Evolutionary conservation across 2,329 filamentous ascomycete species (phyloP).

Genomic region (Diaporthe amygdali): DNA sequence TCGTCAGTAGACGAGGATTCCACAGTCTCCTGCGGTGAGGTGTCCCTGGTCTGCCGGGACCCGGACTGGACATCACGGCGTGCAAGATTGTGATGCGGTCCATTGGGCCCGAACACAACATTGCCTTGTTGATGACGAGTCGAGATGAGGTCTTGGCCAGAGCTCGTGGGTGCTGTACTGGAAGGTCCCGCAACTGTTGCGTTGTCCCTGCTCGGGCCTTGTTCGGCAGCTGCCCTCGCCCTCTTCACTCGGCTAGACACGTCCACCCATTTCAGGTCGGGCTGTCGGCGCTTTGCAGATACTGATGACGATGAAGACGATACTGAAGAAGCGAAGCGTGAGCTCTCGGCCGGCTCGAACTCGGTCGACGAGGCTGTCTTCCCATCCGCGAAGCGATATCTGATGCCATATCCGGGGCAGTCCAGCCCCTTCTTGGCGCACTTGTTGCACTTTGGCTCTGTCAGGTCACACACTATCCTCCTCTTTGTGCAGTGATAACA

Average conservation of each 20-base stretch:
- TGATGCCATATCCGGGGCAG: conserved; percentile 24
- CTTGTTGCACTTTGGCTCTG: conserved; percentile 21
- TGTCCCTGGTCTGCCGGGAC: background rate
- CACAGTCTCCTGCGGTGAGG: background rate
- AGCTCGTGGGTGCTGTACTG: no score
- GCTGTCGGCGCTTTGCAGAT: background rate
- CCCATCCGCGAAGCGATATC: conserved; percentile 21
- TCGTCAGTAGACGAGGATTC: background rate
- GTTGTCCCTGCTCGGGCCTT: background rate
- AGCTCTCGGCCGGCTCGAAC: background rate
- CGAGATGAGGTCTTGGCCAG: background rate
- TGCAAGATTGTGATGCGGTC: background rate
- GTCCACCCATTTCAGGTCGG: conserved; percentile 19
- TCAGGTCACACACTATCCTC: conserved; percentile 25
- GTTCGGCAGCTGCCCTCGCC: background rate
- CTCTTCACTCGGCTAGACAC: background rate
- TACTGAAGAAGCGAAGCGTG: background rate
- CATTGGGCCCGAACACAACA: background rate
- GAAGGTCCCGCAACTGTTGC: background rate
- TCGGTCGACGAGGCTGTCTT: background rate
- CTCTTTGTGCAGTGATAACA: conserved; percentile 26
- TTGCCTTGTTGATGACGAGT: background rate
- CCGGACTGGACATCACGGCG: background rate
- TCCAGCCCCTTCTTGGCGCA: conserved; percentile 23
- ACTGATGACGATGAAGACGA: background rate